Percentiles rank a stretch among this genome's conserved stretches.
Conservation (phyloP, 345 rosid species). For the Lagerstroemia speciosa region DNA sequence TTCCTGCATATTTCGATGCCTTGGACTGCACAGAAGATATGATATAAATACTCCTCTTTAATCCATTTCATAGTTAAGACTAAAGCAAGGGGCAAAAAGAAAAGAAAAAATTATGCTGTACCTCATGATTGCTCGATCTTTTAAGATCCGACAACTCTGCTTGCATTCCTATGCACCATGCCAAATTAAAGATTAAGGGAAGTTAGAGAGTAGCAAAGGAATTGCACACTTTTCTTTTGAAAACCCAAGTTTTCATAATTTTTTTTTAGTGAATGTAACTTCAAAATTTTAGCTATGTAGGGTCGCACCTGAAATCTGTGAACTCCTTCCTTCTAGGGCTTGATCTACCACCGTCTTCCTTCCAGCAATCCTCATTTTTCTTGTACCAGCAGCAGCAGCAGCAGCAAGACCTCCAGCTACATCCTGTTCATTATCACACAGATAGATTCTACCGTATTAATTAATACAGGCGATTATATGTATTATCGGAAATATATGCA, state of each 20-base stretch:
- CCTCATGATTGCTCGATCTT: not conserved
- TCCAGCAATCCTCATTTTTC: conserved; percentile 18
- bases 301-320: conserved; percentile 11
- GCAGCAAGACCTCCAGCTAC: conserved; percentile 13
- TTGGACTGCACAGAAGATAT: conserved; percentile 6
- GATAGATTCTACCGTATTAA: not conserved
- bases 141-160: not conserved
- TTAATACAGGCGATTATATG: not conserved
- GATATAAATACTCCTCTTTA: not conserved
- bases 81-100: not conserved
- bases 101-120: not conserved
- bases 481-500: no score
- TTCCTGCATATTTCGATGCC: conserved; percentile 5
- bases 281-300: not conserved
- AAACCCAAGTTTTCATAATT: not conserved
- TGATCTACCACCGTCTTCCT: conserved; percentile 28
- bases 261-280: no score
- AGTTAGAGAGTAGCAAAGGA: not conserved
- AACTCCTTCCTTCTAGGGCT: conserved; percentile 3
- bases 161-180: not conserved
- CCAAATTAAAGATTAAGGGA: no score
- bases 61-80: not conserved
- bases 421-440: conserved; percentile 17
- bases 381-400: conserved; percentile 3
- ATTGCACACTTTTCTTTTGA: not conserved